Conservation (phyloP, 2,329 filamentous ascomycete genomes). For the Chaetothyriales sp. region DNA sequence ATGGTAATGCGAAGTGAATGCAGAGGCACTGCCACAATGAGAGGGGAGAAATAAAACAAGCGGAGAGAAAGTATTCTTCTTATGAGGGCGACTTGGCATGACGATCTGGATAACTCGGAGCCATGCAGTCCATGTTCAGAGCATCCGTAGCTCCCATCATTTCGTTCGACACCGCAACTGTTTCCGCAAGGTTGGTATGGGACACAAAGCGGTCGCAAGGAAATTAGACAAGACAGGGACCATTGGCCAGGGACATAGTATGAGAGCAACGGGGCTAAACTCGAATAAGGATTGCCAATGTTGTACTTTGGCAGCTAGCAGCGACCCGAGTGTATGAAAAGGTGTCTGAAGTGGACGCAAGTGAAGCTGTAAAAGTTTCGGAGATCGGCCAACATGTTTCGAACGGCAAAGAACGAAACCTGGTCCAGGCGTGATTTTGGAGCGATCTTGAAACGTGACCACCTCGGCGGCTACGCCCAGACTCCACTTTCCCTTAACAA, state of each 20-base stretch:
- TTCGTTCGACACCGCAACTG: slow-evolving; percentile 16
- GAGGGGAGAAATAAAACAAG: slow-evolving; percentile 8
- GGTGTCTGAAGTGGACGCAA: slow-evolving; percentile 5
- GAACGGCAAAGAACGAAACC: neutral
- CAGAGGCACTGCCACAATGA: slow-evolving; percentile 16
- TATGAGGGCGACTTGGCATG: neutral
- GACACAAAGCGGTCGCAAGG: neutral
- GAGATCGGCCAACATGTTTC: neutral
- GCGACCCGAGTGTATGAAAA: neutral
- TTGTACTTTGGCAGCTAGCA: slow-evolving; percentile 8
- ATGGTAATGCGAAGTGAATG: slow-evolving; percentile 14
- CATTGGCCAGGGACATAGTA: neutral
- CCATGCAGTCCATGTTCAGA: neutral
- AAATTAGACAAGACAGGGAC: neutral
- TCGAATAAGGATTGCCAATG: slow-evolving; percentile 16
- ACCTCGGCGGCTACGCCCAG: neutral
- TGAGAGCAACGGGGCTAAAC: slow-evolving; percentile 1
- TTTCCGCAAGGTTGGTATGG: slow-evolving; percentile 7
- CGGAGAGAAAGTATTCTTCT: neutral
- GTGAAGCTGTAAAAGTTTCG: slow-evolving; percentile 15
- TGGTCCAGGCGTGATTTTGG: neutral
- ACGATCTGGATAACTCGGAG: neutral
- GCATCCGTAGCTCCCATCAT: slow-evolving; percentile 6
- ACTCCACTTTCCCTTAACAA: neutral
- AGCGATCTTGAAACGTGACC: neutral